These are phyloP conservation scores for Coprinopsis cinerea DNA, from an alignment of 768 basidiomycete genomes.

Conservation along the genomic window DNA sequence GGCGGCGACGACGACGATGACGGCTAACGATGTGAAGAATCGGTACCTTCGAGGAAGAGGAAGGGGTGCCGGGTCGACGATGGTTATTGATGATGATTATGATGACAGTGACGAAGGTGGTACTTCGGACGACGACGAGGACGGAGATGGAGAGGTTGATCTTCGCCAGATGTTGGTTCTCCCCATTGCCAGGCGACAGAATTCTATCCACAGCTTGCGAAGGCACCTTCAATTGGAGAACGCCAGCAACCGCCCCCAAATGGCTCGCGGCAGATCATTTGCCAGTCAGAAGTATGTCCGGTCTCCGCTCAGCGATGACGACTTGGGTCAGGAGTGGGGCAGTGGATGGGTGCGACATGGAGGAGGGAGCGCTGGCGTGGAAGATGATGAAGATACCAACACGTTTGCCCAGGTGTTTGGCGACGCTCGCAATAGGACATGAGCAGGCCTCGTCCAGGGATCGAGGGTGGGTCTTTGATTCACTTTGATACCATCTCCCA, in stretches of 20 bases:
- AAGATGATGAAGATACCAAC: constrained; percentile 26
- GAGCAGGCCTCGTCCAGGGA: not conserved
- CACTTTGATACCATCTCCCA: no score
- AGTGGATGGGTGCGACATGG: constrained; percentile 20
- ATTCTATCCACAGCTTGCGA: constrained; percentile 67
- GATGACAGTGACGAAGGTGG: constrained; percentile 26
- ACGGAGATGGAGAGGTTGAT: constrained; percentile 50
- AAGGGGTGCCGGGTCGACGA: not conserved
- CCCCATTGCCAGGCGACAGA: constrained; percentile 65
- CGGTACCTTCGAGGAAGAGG: constrained; percentile 25
- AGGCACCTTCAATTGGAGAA: constrained; percentile 39
- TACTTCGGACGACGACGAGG: constrained; percentile 43
- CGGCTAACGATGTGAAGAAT: constrained; percentile 13
- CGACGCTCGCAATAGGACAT: not conserved
- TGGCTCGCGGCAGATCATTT: not conserved
- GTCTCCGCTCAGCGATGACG: constrained; percentile 14
- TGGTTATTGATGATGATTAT: constrained; percentile 18
- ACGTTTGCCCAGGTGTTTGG: constrained; percentile 13
- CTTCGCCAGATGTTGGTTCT: constrained; percentile 64
- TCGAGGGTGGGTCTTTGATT: no score
- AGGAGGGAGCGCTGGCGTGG: constrained; percentile 20
- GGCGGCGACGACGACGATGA: constrained; percentile 7
- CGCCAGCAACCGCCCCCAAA: not conserved
- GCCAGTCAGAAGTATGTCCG: not conserved
- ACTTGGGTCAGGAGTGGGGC: constrained; percentile 24